Evolutionary conservation across 129 eudicot species (phyloP).

Genomic region (Mikania micrantha): DNA sequence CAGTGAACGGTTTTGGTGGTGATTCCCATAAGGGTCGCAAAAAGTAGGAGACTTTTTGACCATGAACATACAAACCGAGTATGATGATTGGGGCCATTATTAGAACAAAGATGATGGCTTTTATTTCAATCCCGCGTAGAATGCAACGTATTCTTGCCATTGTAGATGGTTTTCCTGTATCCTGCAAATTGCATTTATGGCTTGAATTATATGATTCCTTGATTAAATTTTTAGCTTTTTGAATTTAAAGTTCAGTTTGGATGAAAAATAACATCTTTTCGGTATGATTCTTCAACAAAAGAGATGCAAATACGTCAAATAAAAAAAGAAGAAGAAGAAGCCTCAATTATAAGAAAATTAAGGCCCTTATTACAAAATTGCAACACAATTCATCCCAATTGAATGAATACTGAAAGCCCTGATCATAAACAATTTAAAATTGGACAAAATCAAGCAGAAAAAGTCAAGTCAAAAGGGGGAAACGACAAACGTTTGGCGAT

Average conservation of each 20-base stretch:
- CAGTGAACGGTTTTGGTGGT: conserved; percentile 61
- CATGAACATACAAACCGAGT: conserved; percentile 37
- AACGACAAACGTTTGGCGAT: not conserved
- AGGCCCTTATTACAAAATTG: not conserved
- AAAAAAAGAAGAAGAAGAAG: not conserved
- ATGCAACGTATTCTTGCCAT: conserved; percentile 27
- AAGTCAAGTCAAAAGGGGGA: not conserved
- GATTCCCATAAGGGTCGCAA: conserved; percentile 53
- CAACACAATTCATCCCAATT: no score
- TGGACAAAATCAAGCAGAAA: not conserved
- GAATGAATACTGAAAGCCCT: not conserved
- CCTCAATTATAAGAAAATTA: not conserved
- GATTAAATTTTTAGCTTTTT: no score
- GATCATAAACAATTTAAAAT: not conserved
- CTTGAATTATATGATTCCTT: conserved; percentile 3
- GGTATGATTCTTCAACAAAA: no score
- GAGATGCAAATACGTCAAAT: no score
- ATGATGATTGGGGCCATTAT: conserved; percentile 31
- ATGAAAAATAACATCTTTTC: not conserved
- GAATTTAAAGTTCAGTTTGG: not conserved
- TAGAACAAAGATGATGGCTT: conserved; percentile 34
- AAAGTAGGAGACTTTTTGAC: conserved; percentile 35
- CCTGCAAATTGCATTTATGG: conserved; percentile 30
- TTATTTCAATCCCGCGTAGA: conserved; percentile 55
- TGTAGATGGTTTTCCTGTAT: conserved; percentile 30